Evolutionary conservation across 2,329 filamentous ascomycete species (phyloP), one percentile per base, ranked within the genome.

Genomic region (Cladosporium sp.): DNA sequence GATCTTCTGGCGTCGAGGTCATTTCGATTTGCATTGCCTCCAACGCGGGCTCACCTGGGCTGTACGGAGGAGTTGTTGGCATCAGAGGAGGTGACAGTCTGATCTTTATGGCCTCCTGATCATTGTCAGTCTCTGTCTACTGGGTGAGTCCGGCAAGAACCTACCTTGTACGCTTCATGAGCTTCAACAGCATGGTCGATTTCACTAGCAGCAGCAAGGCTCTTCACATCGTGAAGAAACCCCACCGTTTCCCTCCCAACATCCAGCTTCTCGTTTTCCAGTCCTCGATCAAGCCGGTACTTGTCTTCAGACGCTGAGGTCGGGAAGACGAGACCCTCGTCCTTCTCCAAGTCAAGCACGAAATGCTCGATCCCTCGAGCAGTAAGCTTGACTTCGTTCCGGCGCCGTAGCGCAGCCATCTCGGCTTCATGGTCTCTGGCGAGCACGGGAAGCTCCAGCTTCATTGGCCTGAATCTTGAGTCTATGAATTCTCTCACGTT

Each of bases 11-110:
- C 4, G 59, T 64, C 1, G 64, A 68, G 5, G 60, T 55, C 19
- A 74, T 56, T 4, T 61, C 59, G 34, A 74, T 62, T 34, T 52
- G 49, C 49, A 52, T 46, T 3, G 49, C 35, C 31, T 64, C 46
- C 16, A 57, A 43, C 9, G 54, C 22, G 7, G 52, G 18, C 5
- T 22, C 54, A 35, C 70, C 69, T 4, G 70, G 72, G 41, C 60
- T 66, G 28, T 63, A 49, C 6, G 67, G 60, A 22, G 74, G 74
- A 28, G 73, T 72, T 3, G 71, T 52, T 14, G 75, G 73, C 14
- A 78, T 65, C 8, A 79, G 58, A 3, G 74, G 74, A n/a, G 76
- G 76, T 2, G 74, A 73, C n/a, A 76, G 9, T 13, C 66, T 66
- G 32, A 64, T 62, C 4, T 59, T 37, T 28, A 45, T 56, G 38